Base-by-base conservation (phyloP, 768 basidiomycete genomes). In the Russula sp. region DNA sequence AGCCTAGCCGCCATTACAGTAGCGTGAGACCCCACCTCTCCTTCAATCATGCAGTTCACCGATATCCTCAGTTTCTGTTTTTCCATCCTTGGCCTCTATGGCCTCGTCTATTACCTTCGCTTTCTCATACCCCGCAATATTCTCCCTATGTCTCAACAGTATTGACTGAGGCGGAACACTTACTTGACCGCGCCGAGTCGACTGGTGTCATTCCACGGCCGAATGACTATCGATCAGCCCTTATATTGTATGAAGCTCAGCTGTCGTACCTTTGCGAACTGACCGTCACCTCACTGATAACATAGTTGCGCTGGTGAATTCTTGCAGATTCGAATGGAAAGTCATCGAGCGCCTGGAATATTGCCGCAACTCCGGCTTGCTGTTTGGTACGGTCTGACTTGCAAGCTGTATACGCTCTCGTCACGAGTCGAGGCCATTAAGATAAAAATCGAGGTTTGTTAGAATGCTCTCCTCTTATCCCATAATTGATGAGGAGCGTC, bases 321-420 rank as follows among this genome's bases (percentile, higher is more conserved):
- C 20, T 22, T 53, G 32, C 32, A n/a, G 42, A 46, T 55, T 13
- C 61, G 61, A 3, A 48, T 34, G 7, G 61, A 62, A n/a, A 62
- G 61, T n/a, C 34, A 62, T 28, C 61, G 42, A 20, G 32, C 53
- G 26, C 61, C 30, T 5, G 32, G 53, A 20, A 11, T 38, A 1
- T 30, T 44, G n/a, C 52, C n/a, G 44, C 61, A 62, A 62, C 16
- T 62, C 11, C 18, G 32, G 42, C 61, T 55, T 38, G 53, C 61
- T 10, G 1, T 46, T 46, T 14, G 61, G n/a, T 26, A 32, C 13
- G 61, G 61, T 20, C 53, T 54, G 13, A 46, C 60, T 1, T 54
- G 30, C 42, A 53, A 10, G n/a, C 40, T 61, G 8, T 46, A 24
- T 36, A 13, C 26, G n/a, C 42, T 55, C 11, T 40, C 44, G 14